Evolutionary conservation across 345 rosid genomes (phyloP).

Genomic region (Viola odorata): DNA sequence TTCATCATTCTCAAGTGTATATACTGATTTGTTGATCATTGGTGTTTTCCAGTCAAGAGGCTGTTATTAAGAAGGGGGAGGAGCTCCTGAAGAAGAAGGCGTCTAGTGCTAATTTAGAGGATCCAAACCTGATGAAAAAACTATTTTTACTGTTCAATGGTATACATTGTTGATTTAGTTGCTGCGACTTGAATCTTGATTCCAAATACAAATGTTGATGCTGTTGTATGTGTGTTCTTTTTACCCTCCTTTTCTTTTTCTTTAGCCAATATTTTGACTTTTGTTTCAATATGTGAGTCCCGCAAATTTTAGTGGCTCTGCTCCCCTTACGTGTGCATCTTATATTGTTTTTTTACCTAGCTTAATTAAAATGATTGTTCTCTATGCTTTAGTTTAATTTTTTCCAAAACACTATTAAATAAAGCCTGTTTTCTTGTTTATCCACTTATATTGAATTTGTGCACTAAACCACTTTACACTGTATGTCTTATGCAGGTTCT

Average conservation of each 20-base stretch:
- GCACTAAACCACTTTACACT: background rate
- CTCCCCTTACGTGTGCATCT: background rate
- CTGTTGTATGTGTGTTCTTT: too few relatives aligned
- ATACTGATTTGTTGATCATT: constrained; percentile 24
- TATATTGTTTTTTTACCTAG: background rate
- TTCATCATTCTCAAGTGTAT: constrained; percentile 5
- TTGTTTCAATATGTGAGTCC: background rate
- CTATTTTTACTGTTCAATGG: constrained; percentile 74
- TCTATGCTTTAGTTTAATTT: background rate
- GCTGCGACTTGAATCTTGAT: background rate
- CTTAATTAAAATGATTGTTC: background rate
- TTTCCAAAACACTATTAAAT: background rate
- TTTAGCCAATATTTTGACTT: background rate
- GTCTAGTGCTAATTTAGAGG: constrained; percentile 69
- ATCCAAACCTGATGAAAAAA: constrained; percentile 58
- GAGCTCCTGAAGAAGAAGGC: constrained; percentile 78
- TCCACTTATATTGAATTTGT: background rate
- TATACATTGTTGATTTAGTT: constrained; percentile 26
- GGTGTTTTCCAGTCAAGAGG: constrained; percentile 63
- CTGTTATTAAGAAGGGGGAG: constrained; percentile 81
- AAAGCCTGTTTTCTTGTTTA: background rate
- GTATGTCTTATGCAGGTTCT: constrained; percentile 47
- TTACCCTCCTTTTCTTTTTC: too few relatives aligned
- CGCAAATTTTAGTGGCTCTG: background rate
- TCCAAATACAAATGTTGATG: too few relatives aligned